phyloP scores from a whole-genome alignment of 305 asterid species.

The Ilex paraguariensis region DNA sequence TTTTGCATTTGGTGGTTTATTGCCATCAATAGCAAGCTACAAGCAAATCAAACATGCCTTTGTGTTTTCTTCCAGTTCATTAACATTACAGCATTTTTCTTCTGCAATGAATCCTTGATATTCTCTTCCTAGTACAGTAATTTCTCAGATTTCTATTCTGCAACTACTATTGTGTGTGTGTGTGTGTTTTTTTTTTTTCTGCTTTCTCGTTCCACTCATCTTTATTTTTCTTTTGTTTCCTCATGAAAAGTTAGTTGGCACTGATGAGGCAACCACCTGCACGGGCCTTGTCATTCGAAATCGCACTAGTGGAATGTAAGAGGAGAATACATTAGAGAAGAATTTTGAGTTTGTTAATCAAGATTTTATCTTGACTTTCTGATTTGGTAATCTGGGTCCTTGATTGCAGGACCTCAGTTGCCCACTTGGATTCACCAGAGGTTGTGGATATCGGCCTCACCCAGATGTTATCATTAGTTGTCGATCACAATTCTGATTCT shows the following conservation, averaged over 20 bases:
- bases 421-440: constrained; percentile 81
- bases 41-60: no score
- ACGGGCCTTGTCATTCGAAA: constrained; percentile 76
- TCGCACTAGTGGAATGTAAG: constrained; percentile 76
- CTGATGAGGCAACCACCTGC: constrained; percentile 98
- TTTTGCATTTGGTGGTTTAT: no score
- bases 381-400: constrained; percentile 5
- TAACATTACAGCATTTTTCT: no score
- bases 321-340: constrained; percentile 1
- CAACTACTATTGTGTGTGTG: not conserved
- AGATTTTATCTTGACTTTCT: constrained; percentile 7
- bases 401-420: constrained; percentile 70
- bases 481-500: constrained; percentile 46
- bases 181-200: constrained; percentile 7
- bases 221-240: constrained; percentile 10
- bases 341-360: not conserved
- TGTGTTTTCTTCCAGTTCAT: no score
- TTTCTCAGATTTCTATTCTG: not conserved
- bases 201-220: constrained; percentile 6
- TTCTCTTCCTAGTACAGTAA: not conserved
- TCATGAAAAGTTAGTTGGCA: constrained; percentile 68
- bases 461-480: constrained; percentile 75
- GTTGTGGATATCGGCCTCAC: constrained; percentile 64
- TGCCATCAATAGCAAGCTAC: no score
- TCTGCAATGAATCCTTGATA: not conserved